Evolutionary conservation across 2,329 filamentous ascomycete genomes (phyloP), one percentile per base, ranked within the genome.

Genomic region (Venturia oleaginea): DNA sequence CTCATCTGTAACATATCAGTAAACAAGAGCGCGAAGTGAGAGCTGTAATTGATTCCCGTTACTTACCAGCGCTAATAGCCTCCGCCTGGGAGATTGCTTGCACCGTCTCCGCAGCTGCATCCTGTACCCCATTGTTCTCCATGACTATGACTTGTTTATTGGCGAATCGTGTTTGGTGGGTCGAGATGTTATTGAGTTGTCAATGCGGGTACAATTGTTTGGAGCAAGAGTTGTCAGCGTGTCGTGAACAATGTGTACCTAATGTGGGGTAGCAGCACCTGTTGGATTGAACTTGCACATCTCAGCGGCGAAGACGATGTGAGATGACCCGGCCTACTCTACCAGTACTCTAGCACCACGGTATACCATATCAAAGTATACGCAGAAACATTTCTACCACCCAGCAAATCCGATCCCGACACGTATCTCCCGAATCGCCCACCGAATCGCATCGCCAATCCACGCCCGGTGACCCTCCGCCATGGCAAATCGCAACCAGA

Each of bases 1-100:
- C 74, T 99, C 94, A 76, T 97, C 94, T 91, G 15, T 2, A 27
- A 2, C 6, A 61, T 24, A 37, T 60, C 34, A 60, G 40, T 60
- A 17, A 48, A 19, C 32, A 27, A 30, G 22, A 51, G 10, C n/a
- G 8, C 10, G n/a, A 1, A 46, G 42, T 10, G 27, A 30, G 10
- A 24, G 24, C 27, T 15, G 19, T 11, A 60, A 22, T 30, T 40
- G 37, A 37, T 57, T 27, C 38, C 15, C 19, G 15, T 48, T 15
- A 22, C 61, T 54, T 69, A 74, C 73, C 75, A 67, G 76, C 74
- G 27, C 74, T 78, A 65, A 79, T 78, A 34, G 74, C 73, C 67
- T 76, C 73, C 13, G 73, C 73, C 66, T 75, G 74, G 11, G 73
- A 70, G 13, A 76, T 74, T 59, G 76, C 72, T 64, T 75, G 72